Percentiles rank a stretch among this genome's conserved stretches.
Evolutionary conservation across 1,139 yeast genomes (phyloP).

Genomic region (Lodderomyces margitis): DNA sequence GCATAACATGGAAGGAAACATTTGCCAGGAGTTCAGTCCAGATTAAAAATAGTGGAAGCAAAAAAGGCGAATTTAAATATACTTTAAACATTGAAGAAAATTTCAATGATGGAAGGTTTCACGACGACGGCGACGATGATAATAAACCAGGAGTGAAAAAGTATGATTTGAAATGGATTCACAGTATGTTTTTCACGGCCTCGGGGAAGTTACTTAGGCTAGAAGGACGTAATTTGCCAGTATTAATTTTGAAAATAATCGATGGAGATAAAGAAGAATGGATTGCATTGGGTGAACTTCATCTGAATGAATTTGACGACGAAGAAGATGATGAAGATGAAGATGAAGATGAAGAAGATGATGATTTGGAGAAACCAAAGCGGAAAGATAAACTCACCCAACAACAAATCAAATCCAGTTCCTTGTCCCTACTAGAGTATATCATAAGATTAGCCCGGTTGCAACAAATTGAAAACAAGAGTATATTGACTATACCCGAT

Average conservation of each 20-base stretch:
- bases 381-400: constrained; percentile 16
- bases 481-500: constrained; percentile 58
- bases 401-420: constrained; percentile 16
- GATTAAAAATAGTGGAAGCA: constrained; percentile 30
- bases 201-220: constrained; percentile 67
- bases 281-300: constrained; percentile 52
- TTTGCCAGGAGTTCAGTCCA: constrained; percentile 55
- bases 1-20: constrained; percentile 74
- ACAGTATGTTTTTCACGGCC: constrained; percentile 66
- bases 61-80: constrained; percentile 27
- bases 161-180: constrained; percentile 43
- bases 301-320: constrained; percentile 28
- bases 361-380: constrained; percentile 13
- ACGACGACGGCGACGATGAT: constrained; percentile 54
- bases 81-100: constrained; percentile 52
- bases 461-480: constrained; percentile 59
- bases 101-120: constrained; percentile 74
- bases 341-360: constrained; percentile 25
- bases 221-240: constrained; percentile 67
- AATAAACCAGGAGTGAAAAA: constrained; percentile 30
- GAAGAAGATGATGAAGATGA: constrained; percentile 26
- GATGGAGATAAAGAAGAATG: constrained; percentile 39
- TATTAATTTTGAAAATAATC: constrained; percentile 54
- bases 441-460: constrained; percentile 58
- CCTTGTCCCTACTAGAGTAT: constrained; percentile 66